A percentile compares a stretch with the other conserved stretches of the same genome.
These are phyloP conservation scores for Musa itinerans DNA, from an alignment of 176 grass and related monocot genomes.

Conservation along the genomic window DNA sequence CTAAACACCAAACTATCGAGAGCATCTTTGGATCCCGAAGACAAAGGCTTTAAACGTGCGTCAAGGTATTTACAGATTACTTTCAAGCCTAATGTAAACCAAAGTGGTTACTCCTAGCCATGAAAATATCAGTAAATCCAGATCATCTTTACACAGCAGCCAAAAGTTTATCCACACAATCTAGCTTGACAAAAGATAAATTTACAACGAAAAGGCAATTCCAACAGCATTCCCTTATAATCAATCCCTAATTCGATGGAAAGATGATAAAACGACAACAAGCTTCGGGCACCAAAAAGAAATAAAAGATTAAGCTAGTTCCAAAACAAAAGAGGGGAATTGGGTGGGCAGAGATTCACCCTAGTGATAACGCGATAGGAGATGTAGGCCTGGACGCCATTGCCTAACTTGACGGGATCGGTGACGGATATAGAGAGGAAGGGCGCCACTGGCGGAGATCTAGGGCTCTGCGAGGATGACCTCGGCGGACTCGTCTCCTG, in stretches of 20 bases:
- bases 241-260: not conserved
- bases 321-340: not conserved
- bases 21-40: no score
- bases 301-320: not conserved
- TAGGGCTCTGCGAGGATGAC: conserved; percentile 57
- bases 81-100: no score
- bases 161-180: no score
- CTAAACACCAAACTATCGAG: no score
- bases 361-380: conserved; percentile 96
- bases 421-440: conserved; percentile 73
- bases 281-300: not conserved
- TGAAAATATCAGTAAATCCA: no score
- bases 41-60: no score
- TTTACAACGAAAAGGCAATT: not conserved
- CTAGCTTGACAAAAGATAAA: no score
- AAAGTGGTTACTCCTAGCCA: no score
- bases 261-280: not conserved
- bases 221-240: not conserved
- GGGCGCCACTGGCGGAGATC: conserved; percentile 49
- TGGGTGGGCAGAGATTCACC: conserved; percentile 27
- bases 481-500: conserved; percentile 53
- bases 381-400: conserved; percentile 94
- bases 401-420: conserved; percentile 95
- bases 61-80: no score
- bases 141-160: no score